These are phyloP conservation scores for Peronosclerospora sorghi DNA, from an alignment of 352 stramenopile species.

Conservation along the genomic window DNA sequence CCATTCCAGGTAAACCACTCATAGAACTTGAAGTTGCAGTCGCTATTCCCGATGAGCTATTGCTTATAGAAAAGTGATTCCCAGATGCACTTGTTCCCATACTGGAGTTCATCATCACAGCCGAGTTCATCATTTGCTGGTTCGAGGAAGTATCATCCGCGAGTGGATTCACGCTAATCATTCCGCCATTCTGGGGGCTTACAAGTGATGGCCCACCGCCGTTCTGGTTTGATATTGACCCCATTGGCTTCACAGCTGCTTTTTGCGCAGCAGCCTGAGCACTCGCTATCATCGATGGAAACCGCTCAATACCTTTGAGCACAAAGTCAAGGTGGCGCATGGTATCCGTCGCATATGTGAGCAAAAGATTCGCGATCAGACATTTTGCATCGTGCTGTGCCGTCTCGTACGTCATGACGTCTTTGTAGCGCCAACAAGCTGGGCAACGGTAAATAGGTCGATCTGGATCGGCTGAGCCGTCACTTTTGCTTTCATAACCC, in stretches of 20 bases:
- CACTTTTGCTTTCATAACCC: constrained; percentile 65
- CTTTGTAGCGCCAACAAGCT: constrained; percentile 77
- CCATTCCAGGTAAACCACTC: constrained; percentile 44
- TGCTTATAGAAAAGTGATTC: constrained; percentile 50
- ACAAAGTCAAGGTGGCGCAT: constrained; percentile 68
- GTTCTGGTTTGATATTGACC: constrained; percentile 18
- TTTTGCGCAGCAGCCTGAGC: constrained; percentile 36
- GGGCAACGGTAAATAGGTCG: constrained; percentile 74
- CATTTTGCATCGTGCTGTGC: constrained; percentile 79
- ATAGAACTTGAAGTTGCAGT: constrained; percentile 31
- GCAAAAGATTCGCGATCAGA: constrained; percentile 68
- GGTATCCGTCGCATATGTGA: constrained; percentile 72
- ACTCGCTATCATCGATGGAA: constrained; percentile 48
- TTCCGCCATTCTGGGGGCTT: constrained; percentile 33
- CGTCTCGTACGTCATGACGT: constrained; percentile 76
- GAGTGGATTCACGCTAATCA: constrained; percentile 21
- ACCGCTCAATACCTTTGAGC: constrained; percentile 65
- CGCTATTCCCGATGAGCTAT: constrained; percentile 19
- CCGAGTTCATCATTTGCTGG: constrained; percentile 41
- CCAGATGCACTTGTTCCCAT: constrained; percentile 26
- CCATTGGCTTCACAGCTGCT: constrained; percentile 31
- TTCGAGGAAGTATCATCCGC: constrained; percentile 22
- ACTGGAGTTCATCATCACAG: constrained; percentile 64
- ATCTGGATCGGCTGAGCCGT: constrained; percentile 57
- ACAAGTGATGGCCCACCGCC: constrained; percentile 21